Conservation (phyloP, 2,329 filamentous ascomycete species). For the Bipolaris zeicola region DNA sequence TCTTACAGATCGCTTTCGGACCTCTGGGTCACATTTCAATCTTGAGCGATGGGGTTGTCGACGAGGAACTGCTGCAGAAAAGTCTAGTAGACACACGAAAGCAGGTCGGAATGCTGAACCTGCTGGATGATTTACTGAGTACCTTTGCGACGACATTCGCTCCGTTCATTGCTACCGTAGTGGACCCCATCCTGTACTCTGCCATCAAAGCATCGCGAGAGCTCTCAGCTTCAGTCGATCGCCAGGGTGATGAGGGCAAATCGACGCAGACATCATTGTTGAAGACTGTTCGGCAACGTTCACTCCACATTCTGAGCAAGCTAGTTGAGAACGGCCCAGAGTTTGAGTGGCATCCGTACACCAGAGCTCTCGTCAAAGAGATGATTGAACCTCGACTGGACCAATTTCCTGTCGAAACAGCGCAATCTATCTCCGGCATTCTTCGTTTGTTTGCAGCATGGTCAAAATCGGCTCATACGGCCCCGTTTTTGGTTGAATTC, state of each 20-base stretch:
- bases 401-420: slow-evolving; percentile 81
- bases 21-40: slow-evolving; percentile 67
- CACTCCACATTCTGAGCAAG: slow-evolving; percentile 80
- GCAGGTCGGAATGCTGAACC: slow-evolving; percentile 89
- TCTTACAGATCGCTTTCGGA: slow-evolving; percentile 81
- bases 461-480: slow-evolving; percentile 70
- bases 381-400: slow-evolving; percentile 77
- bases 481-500: slow-evolving; percentile 70
- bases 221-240: slow-evolving; percentile 35
- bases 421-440: slow-evolving; percentile 84
- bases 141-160: slow-evolving; percentile 77
- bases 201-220: slow-evolving; percentile 68
- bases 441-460: slow-evolving; percentile 82
- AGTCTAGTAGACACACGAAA: slow-evolving; percentile 72
- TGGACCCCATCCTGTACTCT: slow-evolving; percentile 82
- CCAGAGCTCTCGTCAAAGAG: slow-evolving; percentile 72
- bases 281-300: slow-evolving; percentile 69
- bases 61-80: slow-evolving; percentile 49
- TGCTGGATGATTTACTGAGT: slow-evolving; percentile 84
- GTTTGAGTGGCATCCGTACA: slow-evolving; percentile 75
- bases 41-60: slow-evolving; percentile 57
- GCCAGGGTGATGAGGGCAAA: slow-evolving; percentile 30
- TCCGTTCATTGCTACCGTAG: slow-evolving; percentile 69
- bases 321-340: slow-evolving; percentile 75
- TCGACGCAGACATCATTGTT: slow-evolving; percentile 60